Conservation (phyloP, 2,329 filamentous ascomycete genomes). For the Fusarium bulbicola region DNA sequence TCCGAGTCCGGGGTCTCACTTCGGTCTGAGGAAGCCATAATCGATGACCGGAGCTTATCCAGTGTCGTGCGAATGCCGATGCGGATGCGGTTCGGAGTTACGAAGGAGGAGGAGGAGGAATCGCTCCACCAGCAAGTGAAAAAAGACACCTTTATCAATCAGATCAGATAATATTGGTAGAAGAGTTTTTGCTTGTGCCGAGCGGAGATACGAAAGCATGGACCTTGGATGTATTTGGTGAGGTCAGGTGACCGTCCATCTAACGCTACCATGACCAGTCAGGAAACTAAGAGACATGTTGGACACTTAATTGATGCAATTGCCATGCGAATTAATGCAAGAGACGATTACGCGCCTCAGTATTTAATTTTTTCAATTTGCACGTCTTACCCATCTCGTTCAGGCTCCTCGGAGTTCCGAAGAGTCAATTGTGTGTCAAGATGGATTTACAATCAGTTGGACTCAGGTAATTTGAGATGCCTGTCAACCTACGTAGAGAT, state of each 20-base stretch:
- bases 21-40: conserved; percentile 46
- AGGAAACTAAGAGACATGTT: not conserved
- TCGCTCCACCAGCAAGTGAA: conserved; percentile 39
- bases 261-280: not conserved
- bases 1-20: conserved; percentile 53
- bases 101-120: conserved; percentile 42
- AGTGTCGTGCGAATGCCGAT: conserved; percentile 33
- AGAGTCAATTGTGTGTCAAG: not conserved
- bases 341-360: not conserved
- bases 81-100: conserved; percentile 47
- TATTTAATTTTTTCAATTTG: not conserved
- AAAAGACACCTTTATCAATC: conserved; percentile 52
- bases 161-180: conserved; percentile 49
- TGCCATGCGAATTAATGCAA: not conserved
- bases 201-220: conserved; percentile 47
- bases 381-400: not conserved
- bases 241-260: conserved; percentile 12
- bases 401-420: conserved; percentile 11
- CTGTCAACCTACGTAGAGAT: not conserved
- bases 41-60: conserved; percentile 23
- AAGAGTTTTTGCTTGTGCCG: conserved; percentile 44
- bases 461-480: not conserved
- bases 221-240: not conserved
- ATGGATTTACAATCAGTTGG: not conserved
- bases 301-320: not conserved